Evolutionary conservation across 2,329 filamentous ascomycete genomes (phyloP), one percentile per base, ranked within the genome.

Genomic region (Epichloe coenophiala): DNA sequence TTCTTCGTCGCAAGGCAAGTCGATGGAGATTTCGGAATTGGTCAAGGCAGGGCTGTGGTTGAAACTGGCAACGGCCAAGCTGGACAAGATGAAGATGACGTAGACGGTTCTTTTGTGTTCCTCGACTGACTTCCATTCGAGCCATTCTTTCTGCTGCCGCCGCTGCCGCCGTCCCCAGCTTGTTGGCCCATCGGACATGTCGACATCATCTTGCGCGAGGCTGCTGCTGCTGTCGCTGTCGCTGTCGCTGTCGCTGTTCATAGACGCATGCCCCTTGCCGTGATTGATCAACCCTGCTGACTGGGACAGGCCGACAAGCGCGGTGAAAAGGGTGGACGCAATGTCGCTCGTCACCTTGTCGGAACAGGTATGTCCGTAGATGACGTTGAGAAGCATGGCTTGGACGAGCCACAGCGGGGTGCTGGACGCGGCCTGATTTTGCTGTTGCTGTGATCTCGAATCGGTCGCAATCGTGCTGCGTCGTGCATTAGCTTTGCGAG

Each of bases 371-470:
- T 96, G 88, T 13, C 91, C 91, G 63, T 95, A 97, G 15, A 96
- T 86, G 38, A 97, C 87, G 63, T 95, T 97, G 47, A 98, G 75
- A 8, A 97, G 73, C 91, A 97, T 97, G 0, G 91, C 88, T 67
- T 97, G 93, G 15, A 97, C 89, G 27, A 98, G 76, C 90, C 91
- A 97, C 40, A 96, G 75, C 0, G 91, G 91, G 2, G 90, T 91
- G 57, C 43, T 44, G 21, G 47, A 31, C 8, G 88, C 81, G 39
- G 81, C 77, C 15, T 80, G 75, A 47, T 76, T 76, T 52, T 88
- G 84, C 50, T 73, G 68, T 17, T 67, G 63, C 43, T 74, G 70
- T 12, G 74, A 69, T 42, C 63, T 66, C 37, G 73, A 67, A 54
- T 78, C 75, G 42, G 67, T 69, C 49, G 68, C 64, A 51, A 71